Percentiles rank a stretch among this genome's conserved stretches.
These are phyloP conservation scores for Epichloe baconii DNA, from an alignment of 2,329 filamentous ascomycete genomes.

Conservation along the genomic window DNA sequence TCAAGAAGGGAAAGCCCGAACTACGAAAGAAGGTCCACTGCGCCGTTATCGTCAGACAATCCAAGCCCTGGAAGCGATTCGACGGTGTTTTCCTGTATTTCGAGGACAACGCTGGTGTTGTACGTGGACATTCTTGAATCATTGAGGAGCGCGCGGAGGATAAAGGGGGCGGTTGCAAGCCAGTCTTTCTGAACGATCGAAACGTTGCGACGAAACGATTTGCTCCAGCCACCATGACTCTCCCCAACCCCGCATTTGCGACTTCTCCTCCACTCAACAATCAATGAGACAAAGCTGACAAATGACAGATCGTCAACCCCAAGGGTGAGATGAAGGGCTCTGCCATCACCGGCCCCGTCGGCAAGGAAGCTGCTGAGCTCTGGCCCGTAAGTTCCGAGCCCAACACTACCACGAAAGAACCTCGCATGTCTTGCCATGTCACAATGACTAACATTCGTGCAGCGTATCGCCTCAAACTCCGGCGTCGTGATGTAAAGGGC, in stretches of 20 bases:
- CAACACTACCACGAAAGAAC: not conserved
- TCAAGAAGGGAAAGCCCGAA: slow-evolving; percentile 99
- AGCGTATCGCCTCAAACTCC: slow-evolving; percentile 99
- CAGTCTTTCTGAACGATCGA: not conserved
- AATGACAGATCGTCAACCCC: slow-evolving; percentile 85
- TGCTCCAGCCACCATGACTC: not conserved
- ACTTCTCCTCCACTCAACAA: not conserved
- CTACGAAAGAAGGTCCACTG: slow-evolving; percentile 99
- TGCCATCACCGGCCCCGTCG: slow-evolving; percentile 96
- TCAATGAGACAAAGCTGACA: not conserved
- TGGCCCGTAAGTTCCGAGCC: slow-evolving; percentile 68
- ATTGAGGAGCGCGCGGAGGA: not conserved
- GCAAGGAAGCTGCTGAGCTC: slow-evolving; percentile 98
- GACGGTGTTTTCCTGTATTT: slow-evolving; percentile 99
- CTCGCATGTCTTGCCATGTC: not conserved
- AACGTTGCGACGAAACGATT: not conserved
- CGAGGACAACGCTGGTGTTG: slow-evolving; percentile 99
- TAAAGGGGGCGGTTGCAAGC: too few species aligned
- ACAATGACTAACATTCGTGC: slow-evolving; percentile 1
- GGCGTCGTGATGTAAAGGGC: slow-evolving; percentile 96
- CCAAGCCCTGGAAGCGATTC: slow-evolving; percentile 97
- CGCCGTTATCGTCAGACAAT: slow-evolving; percentile 95
- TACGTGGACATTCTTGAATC: slow-evolving; percentile 35
- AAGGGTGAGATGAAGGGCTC: slow-evolving; percentile 99
- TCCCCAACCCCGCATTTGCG: too few species aligned